Evolutionary conservation across 768 basidiomycete genomes (phyloP), one percentile per base, ranked within the genome.

Genomic region (Suillus paluster): DNA sequence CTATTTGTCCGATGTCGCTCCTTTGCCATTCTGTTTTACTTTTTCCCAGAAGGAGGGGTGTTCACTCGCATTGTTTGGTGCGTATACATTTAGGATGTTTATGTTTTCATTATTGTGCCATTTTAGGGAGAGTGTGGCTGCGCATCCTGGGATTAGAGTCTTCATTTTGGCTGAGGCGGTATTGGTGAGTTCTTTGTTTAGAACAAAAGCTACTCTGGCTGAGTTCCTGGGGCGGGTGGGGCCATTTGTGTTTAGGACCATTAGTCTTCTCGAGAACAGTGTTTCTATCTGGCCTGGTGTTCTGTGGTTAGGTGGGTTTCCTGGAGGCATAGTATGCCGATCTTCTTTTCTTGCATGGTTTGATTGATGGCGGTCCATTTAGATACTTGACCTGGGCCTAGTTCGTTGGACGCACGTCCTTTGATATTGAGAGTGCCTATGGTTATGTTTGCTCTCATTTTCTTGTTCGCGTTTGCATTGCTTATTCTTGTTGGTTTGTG

Each of bases 231-330:
- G 61, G n/a, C 42, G 5, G 0, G 0, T 25, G 1, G 58, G 63
- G 39, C 66, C 39, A 0, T 49, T 33, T 0, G 65, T 64, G 59
- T 56, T 61, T 3, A 64, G 5, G 14, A 65, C 41, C 6, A 46
- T 21, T 12, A 70, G 44, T 23, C 57, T 54, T 38, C 57, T 42
- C 0, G 58, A 41, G 36, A 62, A 30, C 8, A 49, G 44, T 0
- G 19, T 0, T n/a, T 50, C 19, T 5, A 33, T 30, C 2, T 50
- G 53, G 19, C 11, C 1, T 69, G 0, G 58, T 42, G 3, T 30
- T 52, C 19, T 53, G 19, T 10, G 63, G 33, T 58, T 0, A 72
- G 48, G 61, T 73, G 72, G 3, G 70, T 68, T 41, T 73, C 72
- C 36, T 70, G 68, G 0, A 73, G 17, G 0, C 62, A 64, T 14